phyloP scores from a whole-genome alignment of 1,284 basidiomycete genomes.

The Irpex lacteus region DNA sequence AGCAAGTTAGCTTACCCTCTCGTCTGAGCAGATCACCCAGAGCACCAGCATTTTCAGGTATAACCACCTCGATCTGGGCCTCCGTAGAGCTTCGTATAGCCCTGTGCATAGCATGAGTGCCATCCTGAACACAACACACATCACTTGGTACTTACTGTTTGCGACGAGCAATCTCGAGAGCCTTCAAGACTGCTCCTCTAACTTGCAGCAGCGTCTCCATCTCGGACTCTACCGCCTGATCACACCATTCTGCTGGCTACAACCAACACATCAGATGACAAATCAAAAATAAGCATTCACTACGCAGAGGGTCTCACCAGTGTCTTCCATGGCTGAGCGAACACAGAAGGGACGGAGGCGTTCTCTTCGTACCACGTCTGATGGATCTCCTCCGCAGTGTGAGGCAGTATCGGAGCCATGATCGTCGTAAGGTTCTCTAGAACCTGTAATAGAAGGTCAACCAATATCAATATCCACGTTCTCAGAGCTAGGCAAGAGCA shows the following conservation, averaged over 20 bases:
- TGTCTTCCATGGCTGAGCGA: constrained; percentile 58
- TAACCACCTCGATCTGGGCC: constrained; percentile 48
- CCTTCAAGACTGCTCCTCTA: constrained; percentile 51
- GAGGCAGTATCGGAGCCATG: constrained; percentile 86
- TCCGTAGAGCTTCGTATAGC: constrained; percentile 71
- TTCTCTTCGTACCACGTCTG: constrained; percentile 37
- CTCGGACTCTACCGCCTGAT: constrained; percentile 47
- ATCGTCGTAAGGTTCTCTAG: constrained; percentile 70
- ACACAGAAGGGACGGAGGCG: constrained; percentile 48
- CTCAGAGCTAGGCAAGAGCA: not conserved
- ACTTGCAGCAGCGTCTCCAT: constrained; percentile 60
- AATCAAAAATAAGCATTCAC: not conserved
- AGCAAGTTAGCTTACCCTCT: constrained; percentile 44
- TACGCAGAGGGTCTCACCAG: constrained; percentile 24
- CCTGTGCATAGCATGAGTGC: constrained; percentile 32
- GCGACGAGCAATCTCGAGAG: constrained; percentile 70
- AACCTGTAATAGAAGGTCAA: constrained; percentile 41
- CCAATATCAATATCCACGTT: not conserved
- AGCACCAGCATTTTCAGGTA: constrained; percentile 41
- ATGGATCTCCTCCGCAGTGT: constrained; percentile 90
- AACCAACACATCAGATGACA: not conserved
- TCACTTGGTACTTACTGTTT: constrained; percentile 50
- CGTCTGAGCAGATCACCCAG: constrained; percentile 51
- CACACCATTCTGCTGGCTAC: constrained; percentile 54
- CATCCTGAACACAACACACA: not conserved